Conservation (phyloP, 2,329 filamentous ascomycete genomes). For the Talaromyces sp. region DNA sequence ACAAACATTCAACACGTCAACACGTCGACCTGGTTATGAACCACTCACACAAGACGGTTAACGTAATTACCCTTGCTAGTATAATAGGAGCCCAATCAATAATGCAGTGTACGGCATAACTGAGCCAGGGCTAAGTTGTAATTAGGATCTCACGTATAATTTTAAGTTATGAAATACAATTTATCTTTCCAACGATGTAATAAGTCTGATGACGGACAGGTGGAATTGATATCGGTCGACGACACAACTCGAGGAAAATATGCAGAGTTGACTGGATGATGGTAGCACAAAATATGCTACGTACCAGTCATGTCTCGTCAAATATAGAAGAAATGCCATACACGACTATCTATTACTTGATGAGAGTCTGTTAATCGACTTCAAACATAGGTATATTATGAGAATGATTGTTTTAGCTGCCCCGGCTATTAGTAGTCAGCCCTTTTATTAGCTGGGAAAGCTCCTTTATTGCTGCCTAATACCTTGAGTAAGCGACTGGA, state of each 20-base stretch:
- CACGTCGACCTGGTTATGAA: no score
- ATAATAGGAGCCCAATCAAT: not conserved
- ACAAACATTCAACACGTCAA: no score
- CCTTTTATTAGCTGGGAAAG: no score
- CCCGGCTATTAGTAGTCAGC: no score
- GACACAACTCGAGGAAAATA: not conserved
- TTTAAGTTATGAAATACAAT: not conserved
- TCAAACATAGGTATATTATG: no score
- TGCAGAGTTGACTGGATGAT: not conserved
- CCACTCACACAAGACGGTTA: not conserved
- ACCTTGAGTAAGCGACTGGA: no score
- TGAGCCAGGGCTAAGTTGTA: not conserved
- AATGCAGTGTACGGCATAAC: not conserved
- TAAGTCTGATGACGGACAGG: not conserved
- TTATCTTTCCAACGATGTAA: not conserved
- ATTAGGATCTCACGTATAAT: not conserved
- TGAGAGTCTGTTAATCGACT: not conserved
- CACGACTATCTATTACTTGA: no score
- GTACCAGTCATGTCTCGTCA: no score
- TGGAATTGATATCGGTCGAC: not conserved
- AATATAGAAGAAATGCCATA: not conserved
- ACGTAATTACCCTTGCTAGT: not conserved
- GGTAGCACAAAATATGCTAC: not conserved
- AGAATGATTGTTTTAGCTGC: no score
- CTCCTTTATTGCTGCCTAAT: no score